Base-by-base conservation (phyloP, 2,329 filamentous ascomycete genomes). In the Fusarium domesticum region DNA sequence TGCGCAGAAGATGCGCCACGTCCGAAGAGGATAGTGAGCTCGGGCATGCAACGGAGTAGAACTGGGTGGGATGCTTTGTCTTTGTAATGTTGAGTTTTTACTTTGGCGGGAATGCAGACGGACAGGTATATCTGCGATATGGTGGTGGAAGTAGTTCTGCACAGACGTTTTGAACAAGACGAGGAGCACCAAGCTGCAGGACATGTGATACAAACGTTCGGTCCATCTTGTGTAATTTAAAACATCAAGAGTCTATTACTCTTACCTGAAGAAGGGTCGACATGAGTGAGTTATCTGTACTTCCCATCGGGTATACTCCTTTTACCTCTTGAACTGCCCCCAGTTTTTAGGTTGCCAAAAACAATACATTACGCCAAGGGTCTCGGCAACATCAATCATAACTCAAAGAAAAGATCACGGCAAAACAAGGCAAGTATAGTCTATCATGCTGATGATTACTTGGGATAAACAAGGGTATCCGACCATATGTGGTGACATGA, bases 401-500 rank as follows among this genome's bases (percentile, higher is more conserved):
- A n/a, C n/a, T n/a, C n/a, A n/a, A n/a, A n/a, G n/a, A n/a, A n/a
- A n/a, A n/a, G n/a, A n/a, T n/a, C n/a, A n/a, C 31, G 31, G 10
- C 31, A 35, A 37, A 40, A 7, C 25, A 42, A 36, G 25, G 35
- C 25, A 44, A 30, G 42, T 56, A 31, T 36, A 34, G 42, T 37
- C 16, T 38, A 36, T 44, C n/a, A n/a, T n/a, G n/a, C 43, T 48
- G 20, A 43, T 40, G 31, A 45, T 50, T 57, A 48, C 42, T 49
- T 43, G 40, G 38, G 46, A 28, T 48, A 51, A 42, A 47, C 54
- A 45, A 37, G 54, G 47, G 48, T 48, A 51, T 50, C 36, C 42
- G 54, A 51, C 31, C 43, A 59, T 56, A 57, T 51, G 32, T 57
- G n/a, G n/a, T n/a, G 53, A 53, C 59, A 51, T 44, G 43, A 60